Conservation (phyloP, 1,284 basidiomycete genomes). For the Pseudozyma flocculosa region DNA sequence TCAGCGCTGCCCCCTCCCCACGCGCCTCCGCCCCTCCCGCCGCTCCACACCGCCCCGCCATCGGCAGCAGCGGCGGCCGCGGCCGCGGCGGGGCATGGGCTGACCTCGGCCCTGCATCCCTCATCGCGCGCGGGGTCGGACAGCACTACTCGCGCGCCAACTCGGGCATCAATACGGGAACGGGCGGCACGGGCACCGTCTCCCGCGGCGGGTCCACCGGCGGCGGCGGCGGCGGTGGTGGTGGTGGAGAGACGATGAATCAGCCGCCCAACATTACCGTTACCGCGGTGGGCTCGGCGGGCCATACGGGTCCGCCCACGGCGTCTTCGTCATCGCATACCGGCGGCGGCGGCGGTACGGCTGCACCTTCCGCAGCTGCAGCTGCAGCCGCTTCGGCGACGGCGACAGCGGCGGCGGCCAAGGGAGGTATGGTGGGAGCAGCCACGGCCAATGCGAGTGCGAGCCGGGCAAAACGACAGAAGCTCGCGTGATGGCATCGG, state of each 20-base stretch:
- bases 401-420: background rate
- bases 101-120: too few species aligned
- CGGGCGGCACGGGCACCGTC: too few species aligned
- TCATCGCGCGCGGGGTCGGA: too few species aligned
- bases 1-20: too few species aligned
- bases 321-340: background rate
- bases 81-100: too few species aligned
- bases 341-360: background rate
- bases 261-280: background rate
- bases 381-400: background rate
- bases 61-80: too few species aligned
- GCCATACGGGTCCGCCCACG: slow-evolving; percentile 4
- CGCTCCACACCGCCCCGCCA: too few species aligned
- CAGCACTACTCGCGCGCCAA: too few species aligned
- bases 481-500: background rate
- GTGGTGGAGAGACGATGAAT: background rate
- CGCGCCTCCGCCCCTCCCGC: too few species aligned
- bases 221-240: too few species aligned
- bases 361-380: background rate
- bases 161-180: too few species aligned
- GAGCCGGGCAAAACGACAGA: background rate
- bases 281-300: background rate
- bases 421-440: slow-evolving; percentile 1
- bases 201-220: too few species aligned
- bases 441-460: slow-evolving; percentile 1